Evolutionary conservation across 2,329 filamentous ascomycete genomes (phyloP).

Genomic region (Endothia cerciana): DNA sequence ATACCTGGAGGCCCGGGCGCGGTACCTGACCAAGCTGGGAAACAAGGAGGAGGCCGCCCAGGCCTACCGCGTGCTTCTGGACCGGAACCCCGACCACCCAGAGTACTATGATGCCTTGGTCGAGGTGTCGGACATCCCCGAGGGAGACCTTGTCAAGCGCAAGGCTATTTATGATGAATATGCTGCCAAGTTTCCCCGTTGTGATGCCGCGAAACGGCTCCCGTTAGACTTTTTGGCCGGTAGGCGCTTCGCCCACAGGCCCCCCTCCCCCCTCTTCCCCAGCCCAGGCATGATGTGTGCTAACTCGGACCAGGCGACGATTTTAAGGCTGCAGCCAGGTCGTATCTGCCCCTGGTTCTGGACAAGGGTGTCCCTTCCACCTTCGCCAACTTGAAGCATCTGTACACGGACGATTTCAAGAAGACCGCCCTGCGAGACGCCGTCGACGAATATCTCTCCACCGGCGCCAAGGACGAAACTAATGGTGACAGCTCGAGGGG

Average conservation of each 20-base stretch:
- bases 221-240: slow-evolving; percentile 87
- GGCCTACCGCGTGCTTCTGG: slow-evolving; percentile 79
- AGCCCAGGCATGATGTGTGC: slow-evolving; percentile 6
- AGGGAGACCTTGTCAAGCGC: slow-evolving; percentile 63
- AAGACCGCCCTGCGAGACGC: slow-evolving; percentile 75
- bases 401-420: slow-evolving; percentile 81
- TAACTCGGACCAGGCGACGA: slow-evolving; percentile 62
- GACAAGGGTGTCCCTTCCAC: slow-evolving; percentile 93
- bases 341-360: slow-evolving; percentile 82
- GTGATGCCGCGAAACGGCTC: slow-evolving; percentile 83
- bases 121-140: slow-evolving; percentile 64
- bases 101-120: slow-evolving; percentile 83
- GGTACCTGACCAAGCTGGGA: slow-evolving; percentile 79
- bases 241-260: slow-evolving; percentile 38
- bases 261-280: neutral
- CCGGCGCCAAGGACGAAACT: slow-evolving; percentile 45
- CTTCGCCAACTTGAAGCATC: slow-evolving; percentile 93
- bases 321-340: slow-evolving; percentile 77
- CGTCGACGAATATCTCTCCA: slow-evolving; percentile 76
- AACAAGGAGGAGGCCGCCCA: slow-evolving; percentile 79
- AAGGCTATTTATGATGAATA: slow-evolving; percentile 78
- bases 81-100: slow-evolving; percentile 86
- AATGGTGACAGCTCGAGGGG: slow-evolving; percentile 61
- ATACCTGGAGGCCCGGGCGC: slow-evolving; percentile 82
- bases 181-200: slow-evolving; percentile 77